These are phyloP conservation scores for Solanum sitiens DNA, from an alignment of 257 asterid species.

Conservation along the genomic window DNA sequence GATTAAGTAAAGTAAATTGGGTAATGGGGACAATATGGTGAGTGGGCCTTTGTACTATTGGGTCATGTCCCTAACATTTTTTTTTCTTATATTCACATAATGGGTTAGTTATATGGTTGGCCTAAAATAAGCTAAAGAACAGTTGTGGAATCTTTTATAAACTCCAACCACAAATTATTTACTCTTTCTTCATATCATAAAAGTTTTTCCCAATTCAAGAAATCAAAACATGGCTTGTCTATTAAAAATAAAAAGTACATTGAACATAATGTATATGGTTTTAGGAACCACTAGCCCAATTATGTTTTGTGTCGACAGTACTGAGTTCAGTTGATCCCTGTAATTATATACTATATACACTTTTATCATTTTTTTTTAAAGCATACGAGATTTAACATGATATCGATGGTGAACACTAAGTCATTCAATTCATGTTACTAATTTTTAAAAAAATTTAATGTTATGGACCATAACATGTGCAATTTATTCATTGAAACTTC, in stretches of 20 bases:
- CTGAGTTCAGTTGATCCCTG: neutral
- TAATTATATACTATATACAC: neutral
- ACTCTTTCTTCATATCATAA: neutral
- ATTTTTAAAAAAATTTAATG: neutral
- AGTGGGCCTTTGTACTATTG: neutral
- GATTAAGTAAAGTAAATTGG: neutral
- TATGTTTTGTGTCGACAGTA: neutral
- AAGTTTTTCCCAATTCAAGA: neutral
- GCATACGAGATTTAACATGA: neutral
- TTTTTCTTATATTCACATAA: neutral
- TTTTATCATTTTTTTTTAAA: neutral
- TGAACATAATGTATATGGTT: neutral
- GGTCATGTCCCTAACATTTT: neutral
- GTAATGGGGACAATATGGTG: neutral
- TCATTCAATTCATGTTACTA: neutral
- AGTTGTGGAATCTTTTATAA: neutral
- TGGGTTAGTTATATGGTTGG: neutral
- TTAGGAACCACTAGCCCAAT: neutral
- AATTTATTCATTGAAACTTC: neutral
- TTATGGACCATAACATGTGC: conserved; percentile 4
- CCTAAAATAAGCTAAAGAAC: neutral
- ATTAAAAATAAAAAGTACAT: neutral
- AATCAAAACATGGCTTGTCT: neutral
- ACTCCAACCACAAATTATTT: neutral
- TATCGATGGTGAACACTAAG: neutral